Base-by-base conservation (phyloP, 371 early-diverging fungal genomes). In the Mucor saturninus region DNA sequence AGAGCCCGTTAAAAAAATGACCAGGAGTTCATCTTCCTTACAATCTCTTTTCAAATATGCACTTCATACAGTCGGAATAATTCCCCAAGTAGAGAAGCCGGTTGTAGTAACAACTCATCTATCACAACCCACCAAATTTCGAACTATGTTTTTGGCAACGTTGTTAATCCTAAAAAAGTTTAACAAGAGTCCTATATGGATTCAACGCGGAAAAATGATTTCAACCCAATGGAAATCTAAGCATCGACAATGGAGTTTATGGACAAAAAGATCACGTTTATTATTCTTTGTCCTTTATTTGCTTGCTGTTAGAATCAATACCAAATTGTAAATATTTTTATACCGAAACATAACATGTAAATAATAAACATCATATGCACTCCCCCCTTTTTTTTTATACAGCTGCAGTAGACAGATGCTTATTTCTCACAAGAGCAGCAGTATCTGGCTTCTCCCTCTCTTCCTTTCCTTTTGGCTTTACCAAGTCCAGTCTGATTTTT, bases 141-240 rank as follows among this genome's bases (percentile, higher is more conserved):
- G 59, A 26, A 50, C 45, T 15, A 59, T 68, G 51, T 64, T 68
- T 46, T 28, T 59, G 10, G 48, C 64, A 2, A 56, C 64, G 3
- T 11, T 59, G 6, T 2, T 64, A 6, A 39, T 62, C 2, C 7
- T 54, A 4, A 49, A 39, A 26, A 53, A 21, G 7, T 43, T 29
- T 15, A 39, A 54, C 45, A 37, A 37, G 29, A 35, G 15, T 4
- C 28, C 46, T 14, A 43, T 50, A 29, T 59, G 60, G 61, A 31
- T 50, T 11, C 26, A 10, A 5, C 14, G 52, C 28, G 53, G 56
- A 29, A 11, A 61, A 38, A 31, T 29, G 4, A 8, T 66, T 10
- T 37, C 51, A 4, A 29, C 35, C 5, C 30, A n/a, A 7, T 67
- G 67, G 67, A 48, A 58, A 29, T 38, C 32, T 13, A 39, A 46